Evolutionary conservation across 2,329 filamentous ascomycete species (phyloP).

Genomic region (Xylaria sp.): DNA sequence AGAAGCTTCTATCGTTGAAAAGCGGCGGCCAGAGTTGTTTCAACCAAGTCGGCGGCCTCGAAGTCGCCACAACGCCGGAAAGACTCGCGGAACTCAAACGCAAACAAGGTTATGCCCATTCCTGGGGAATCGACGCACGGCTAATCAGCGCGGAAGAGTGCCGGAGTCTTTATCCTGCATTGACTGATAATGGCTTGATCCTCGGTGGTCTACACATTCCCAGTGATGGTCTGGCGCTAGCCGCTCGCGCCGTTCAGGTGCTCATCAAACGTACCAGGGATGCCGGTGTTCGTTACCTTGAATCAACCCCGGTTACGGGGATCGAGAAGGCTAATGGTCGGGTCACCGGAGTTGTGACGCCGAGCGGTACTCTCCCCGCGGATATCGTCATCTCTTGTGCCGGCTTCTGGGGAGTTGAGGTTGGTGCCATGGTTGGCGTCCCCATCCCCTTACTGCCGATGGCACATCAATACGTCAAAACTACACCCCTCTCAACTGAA

Average conservation of each 20-base stretch:
- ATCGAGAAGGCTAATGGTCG: slow-evolving; percentile 30
- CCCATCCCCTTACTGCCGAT: slow-evolving; percentile 37
- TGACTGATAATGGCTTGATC: slow-evolving; percentile 33
- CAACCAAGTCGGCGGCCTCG: slow-evolving; percentile 38
- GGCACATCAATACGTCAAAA: slow-evolving; percentile 40
- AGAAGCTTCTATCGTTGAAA: slow-evolving; percentile 34
- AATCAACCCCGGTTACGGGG: slow-evolving; percentile 33
- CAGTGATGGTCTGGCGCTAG: slow-evolving; percentile 36
- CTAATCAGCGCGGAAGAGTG: slow-evolving; percentile 37
- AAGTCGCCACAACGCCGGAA: slow-evolving; percentile 38
- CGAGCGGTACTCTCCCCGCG: slow-evolving; percentile 27
- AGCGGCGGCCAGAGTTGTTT: slow-evolving; percentile 37
- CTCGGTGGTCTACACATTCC: slow-evolving; percentile 37
- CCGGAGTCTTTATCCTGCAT: slow-evolving; percentile 27
- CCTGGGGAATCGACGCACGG: slow-evolving; percentile 35
- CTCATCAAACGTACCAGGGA: slow-evolving; percentile 36
- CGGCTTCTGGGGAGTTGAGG: slow-evolving; percentile 39
- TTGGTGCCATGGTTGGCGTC: slow-evolving; percentile 38
- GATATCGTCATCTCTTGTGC: slow-evolving; percentile 39
- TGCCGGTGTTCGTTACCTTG: slow-evolving; percentile 36
- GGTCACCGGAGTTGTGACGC: slow-evolving; percentile 37
- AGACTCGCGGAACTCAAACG: slow-evolving; percentile 37
- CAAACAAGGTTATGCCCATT: slow-evolving; percentile 39
- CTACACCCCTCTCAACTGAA: slow-evolving; percentile 24
- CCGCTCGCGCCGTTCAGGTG: slow-evolving; percentile 35